Base-by-base conservation (phyloP, 352 stramenopile genomes). In the Globisporangium nodosum region DNA sequence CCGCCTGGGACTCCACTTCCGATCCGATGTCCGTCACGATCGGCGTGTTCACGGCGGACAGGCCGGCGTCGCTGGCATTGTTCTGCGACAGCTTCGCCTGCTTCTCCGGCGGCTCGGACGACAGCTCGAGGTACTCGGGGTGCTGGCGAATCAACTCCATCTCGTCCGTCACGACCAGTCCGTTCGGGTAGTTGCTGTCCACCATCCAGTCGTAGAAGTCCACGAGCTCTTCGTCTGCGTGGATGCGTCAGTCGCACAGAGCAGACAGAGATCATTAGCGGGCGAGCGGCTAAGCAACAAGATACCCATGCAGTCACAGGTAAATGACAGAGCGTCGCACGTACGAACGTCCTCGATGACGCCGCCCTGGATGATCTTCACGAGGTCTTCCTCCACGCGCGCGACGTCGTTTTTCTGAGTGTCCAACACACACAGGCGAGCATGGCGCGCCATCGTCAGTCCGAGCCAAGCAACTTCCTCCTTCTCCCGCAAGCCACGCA, bases 171-270 rank as follows among this genome's bases (percentile, higher is more conserved):
- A 93, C 73, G 31, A 76, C 76, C 42, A 90, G 72, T 0, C 79
- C 79, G 48, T 87, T 79, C 5, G 85, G 85, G 57, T 90, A 70
- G 18, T 86, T 73, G 18, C 83, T 80, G 55, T 91, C 80, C 21
- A 79, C 66, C 85, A 95, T 95, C 83, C 84, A 95, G 58, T 93
- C 83, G 60, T 84, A 88, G 39, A 86, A 95, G 55, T 93, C 84
- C 35, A 95, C 85, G 9, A 95, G 68, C 52, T 95, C 85, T 66
- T 93, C 83, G 48, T 93, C 75, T 81, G 47, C 16, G 5, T 20
- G 18, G 11, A 11, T 5, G n/a, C 18, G 43, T 46, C 7, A 7
- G 11, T 8, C 9, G n/a, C 16, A 18, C 9, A 21, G 3, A 49
- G 6, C 4, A 48, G 20, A 15, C 5, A 57, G 45, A 42, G 21